These are phyloP conservation scores for Fusarium protoensiforme DNA, from an alignment of 2,329 filamentous ascomycete genomes.

Conservation along the genomic window DNA sequence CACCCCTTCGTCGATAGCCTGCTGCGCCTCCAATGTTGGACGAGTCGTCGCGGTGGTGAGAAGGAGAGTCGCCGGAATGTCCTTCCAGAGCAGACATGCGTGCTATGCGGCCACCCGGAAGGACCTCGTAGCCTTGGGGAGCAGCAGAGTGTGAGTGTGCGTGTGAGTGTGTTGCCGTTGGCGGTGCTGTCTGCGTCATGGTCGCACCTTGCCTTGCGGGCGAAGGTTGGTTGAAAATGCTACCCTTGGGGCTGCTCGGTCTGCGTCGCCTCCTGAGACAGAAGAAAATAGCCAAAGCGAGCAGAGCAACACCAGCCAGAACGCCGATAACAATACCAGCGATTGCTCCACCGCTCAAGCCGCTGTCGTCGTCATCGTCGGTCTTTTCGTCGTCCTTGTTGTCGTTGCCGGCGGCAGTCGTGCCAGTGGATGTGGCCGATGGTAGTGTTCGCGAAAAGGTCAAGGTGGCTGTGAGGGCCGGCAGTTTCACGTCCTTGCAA, in stretches of 20 bases:
- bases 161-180: slow-evolving; percentile 31
- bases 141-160: slow-evolving; percentile 40
- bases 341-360: slow-evolving; percentile 85
- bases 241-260: slow-evolving; percentile 72
- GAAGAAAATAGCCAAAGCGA: slow-evolving; percentile 77
- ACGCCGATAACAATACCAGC: slow-evolving; percentile 91
- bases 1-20: slow-evolving; percentile 61
- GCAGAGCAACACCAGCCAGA: slow-evolving; percentile 74
- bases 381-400: slow-evolving; percentile 30
- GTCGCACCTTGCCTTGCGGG: slow-evolving; percentile 67
- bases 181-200: slow-evolving; percentile 49
- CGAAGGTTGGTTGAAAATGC: slow-evolving; percentile 90
- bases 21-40: slow-evolving; percentile 56
- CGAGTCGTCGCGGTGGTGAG: slow-evolving; percentile 58
- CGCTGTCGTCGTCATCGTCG: slow-evolving; percentile 39
- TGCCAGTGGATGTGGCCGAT: slow-evolving; percentile 48
- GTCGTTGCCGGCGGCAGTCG: slow-evolving; percentile 28
- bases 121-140: slow-evolving; percentile 73
- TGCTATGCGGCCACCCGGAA: slow-evolving; percentile 89
- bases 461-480: slow-evolving; percentile 77
- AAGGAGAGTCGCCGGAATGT: slow-evolving; percentile 71
- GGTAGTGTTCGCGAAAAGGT: slow-evolving; percentile 61
- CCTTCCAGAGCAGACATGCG: slow-evolving; percentile 95
- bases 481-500: slow-evolving; percentile 82
- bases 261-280: slow-evolving; percentile 68